Base-by-base conservation (phyloP, 768 basidiomycete genomes). In the Lactifluus echinatus region DNA sequence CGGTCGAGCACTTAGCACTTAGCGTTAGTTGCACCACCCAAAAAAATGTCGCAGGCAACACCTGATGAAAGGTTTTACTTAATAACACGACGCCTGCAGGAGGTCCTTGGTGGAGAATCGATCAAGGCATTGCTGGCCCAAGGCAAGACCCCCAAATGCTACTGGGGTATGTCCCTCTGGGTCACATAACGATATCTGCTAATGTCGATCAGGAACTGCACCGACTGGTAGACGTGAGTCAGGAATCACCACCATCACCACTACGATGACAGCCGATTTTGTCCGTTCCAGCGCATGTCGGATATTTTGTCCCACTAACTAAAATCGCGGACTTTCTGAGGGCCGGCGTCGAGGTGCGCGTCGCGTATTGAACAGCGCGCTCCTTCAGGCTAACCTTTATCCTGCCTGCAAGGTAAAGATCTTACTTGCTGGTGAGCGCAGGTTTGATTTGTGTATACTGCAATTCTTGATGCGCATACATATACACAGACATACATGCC, bases 321-420 rank as follows among this genome's bases (percentile, higher is more conserved):
- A 99, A 99, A 76, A 90, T 99, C 56, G 92, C 93, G 8, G 95
- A 98, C 74, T 98, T 99, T 71, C 73, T 98, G 43, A 79, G 82
- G 40, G 95, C 94, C 1, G 94, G 84, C n/a, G 93, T 93, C 2
- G 85, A 91, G 70, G 88, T 88, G 65, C 46, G 74, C 65, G 55
- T 54, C 46, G 74, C 65, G 55, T 54, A 63, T 36, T 58, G 8
- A 34, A 42, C 42, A 58, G 53, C n/a, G 58, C 68, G 31, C 59
- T 60, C 0, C 52, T 57, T 55, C 61, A 19, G 61, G 51, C 59
- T 57, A 24, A 39, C 43, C 21, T 47, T 55, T 39, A 33, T 23
- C 19, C 5, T 29, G 34, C 11, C 58, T 29, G 34, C 11, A 57
- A 84, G 83, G 85, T 93, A 63, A 91, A 81, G 61, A 77, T 93